Evolutionary conservation across 2,329 filamentous ascomycete species (phyloP).

Genomic region (Colletotrichum navitas): DNA sequence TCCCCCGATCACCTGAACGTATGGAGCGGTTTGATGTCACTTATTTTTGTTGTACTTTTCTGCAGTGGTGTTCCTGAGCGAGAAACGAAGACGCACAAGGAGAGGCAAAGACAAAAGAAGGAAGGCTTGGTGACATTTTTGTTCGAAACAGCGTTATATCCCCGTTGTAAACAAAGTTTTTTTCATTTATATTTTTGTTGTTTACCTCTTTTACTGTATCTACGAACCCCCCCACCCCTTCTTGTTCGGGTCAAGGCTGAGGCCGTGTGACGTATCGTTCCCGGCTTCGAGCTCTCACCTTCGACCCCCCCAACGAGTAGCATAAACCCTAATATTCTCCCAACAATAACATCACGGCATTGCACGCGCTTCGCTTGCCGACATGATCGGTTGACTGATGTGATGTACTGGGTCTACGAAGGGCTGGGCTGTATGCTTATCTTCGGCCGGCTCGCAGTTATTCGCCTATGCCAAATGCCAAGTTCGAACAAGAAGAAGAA

Average conservation of each 20-base stretch:
- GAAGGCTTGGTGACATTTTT: slow-evolving; percentile 28
- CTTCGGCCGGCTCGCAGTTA: neutral
- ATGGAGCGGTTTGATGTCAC: slow-evolving; percentile 38
- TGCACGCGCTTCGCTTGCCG: slow-evolving; percentile 15
- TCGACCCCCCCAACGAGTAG: neutral
- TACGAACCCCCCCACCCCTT: slow-evolving; percentile 7
- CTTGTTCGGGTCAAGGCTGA: neutral
- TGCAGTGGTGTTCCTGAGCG: neutral
- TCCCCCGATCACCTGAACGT: slow-evolving; percentile 33
- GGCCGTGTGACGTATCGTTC: slow-evolving; percentile 13
- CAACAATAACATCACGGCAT: slow-evolving; percentile 37
- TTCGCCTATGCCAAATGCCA: neutral
- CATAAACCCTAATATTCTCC: slow-evolving; percentile 38
- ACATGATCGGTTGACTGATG: neutral
- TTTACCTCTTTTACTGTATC: neutral
- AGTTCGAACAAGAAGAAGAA: too few species aligned
- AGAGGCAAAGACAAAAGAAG: slow-evolving; percentile 24
- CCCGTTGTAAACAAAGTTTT: slow-evolving; percentile 20
- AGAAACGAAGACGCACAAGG: neutral
- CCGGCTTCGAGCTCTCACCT: slow-evolving; percentile 2
- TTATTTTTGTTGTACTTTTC: slow-evolving; percentile 20
- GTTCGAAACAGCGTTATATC: slow-evolving; percentile 37
- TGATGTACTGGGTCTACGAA: neutral
- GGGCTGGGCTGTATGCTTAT: neutral
- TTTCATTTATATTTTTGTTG: neutral